Conservation (phyloP, 2,329 filamentous ascomycete species). For the Apiospora rasikravindrae region DNA sequence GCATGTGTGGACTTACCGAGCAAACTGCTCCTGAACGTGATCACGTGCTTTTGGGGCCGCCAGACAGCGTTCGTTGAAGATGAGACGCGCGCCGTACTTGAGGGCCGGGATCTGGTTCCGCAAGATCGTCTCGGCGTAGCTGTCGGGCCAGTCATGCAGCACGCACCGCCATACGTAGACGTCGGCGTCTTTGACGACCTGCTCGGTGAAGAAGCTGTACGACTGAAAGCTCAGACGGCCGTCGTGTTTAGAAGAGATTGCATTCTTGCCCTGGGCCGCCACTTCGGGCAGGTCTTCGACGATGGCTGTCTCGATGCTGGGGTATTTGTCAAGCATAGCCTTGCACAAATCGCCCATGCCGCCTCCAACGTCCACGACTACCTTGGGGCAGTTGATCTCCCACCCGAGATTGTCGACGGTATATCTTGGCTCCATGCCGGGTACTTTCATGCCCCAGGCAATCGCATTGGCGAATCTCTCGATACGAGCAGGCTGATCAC, state of each 20-base stretch:
- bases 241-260: constrained; percentile 3
- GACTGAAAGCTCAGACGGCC: constrained; percentile 20
- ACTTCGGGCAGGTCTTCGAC: constrained; percentile 27
- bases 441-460: constrained; percentile 25
- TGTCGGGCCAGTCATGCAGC: constrained; percentile 18
- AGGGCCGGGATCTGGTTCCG: constrained; percentile 20
- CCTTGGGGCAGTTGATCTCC: constrained; percentile 22
- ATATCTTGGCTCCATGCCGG: constrained; percentile 24
- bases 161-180: constrained; percentile 20
- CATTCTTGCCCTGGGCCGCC: constrained; percentile 5
- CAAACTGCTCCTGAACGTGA: constrained; percentile 24
- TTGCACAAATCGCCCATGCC: constrained; percentile 25
- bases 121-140: background rate
- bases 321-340: constrained; percentile 23
- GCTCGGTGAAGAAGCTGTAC: constrained; percentile 17
- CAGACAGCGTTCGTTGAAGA: constrained; percentile 28
- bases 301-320: constrained; percentile 25
- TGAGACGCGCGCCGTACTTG: constrained; percentile 22
- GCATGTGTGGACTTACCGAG: constrained; percentile 15
- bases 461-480: constrained; percentile 27
- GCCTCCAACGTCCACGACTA: constrained; percentile 28
- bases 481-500: constrained; percentile 20
- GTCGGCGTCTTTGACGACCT: constrained; percentile 19
- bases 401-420: constrained; percentile 26
- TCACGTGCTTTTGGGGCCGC: constrained; percentile 18